Conservation (phyloP, 176 grass and related monocot species). For the Cenchrus purpureus region DNA sequence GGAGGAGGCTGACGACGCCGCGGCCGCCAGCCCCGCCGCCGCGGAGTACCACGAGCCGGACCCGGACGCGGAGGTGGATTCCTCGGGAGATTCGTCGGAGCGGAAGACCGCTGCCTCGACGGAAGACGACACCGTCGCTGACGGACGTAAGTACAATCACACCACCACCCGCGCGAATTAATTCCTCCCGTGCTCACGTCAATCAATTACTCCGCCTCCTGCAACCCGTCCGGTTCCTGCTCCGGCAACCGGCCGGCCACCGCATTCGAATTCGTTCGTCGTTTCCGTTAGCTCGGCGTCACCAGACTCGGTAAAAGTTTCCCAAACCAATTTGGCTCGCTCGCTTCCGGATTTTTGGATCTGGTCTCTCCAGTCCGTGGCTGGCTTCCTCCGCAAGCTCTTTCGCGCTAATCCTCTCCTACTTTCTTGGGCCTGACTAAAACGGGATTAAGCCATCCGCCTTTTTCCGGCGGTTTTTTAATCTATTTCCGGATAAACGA, state of each 20-base stretch:
- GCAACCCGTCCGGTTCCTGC: background rate
- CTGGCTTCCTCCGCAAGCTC: slow-evolving; percentile 32
- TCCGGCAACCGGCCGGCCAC: background rate
- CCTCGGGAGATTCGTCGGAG: slow-evolving; percentile 79
- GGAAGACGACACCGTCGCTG: slow-evolving; percentile 61
- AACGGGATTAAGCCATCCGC: background rate
- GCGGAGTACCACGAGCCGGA: slow-evolving; percentile 35
- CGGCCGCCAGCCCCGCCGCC: background rate
- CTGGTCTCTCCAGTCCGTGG: slow-evolving; percentile 35
- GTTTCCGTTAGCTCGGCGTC: slow-evolving; percentile 14
- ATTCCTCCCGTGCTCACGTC: slow-evolving; percentile 9
- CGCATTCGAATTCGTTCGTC: slow-evolving; percentile 31
- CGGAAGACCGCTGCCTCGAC: slow-evolving; percentile 55
- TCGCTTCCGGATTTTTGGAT: slow-evolving; percentile 43
- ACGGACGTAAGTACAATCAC: slow-evolving; percentile 69
- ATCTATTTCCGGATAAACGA: background rate
- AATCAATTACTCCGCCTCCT: background rate
- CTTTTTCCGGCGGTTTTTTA: background rate
- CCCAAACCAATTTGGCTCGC: background rate
- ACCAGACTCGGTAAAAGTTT: background rate
- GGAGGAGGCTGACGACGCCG: slow-evolving; percentile 35
- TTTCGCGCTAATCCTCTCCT: slow-evolving; percentile 17
- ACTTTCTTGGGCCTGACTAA: slow-evolving; percentile 15
- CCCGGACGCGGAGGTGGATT: slow-evolving; percentile 54
- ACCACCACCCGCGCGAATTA: slow-evolving; percentile 22